phyloP scores from a whole-genome alignment of 2,329 filamentous ascomycete genomes.

The Neonectria neomacrospora region DNA sequence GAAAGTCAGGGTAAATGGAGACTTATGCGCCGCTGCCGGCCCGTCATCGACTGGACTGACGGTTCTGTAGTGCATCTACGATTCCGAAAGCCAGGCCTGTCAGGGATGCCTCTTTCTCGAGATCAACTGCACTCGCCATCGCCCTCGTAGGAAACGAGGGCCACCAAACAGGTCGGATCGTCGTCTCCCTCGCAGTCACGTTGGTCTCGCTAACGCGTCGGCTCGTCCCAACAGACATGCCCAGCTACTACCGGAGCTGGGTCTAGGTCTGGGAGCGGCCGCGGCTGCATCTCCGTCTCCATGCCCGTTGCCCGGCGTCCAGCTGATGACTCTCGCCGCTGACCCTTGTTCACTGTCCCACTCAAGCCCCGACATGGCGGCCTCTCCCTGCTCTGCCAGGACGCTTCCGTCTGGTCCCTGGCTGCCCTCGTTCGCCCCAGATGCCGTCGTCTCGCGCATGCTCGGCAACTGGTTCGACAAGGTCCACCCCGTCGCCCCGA shows the following conservation, averaged over 20 bases:
- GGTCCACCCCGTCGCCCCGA: conserved; percentile 50
- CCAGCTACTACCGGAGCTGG: neutral
- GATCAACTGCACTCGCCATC: conserved; percentile 35
- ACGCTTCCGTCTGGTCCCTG: conserved; percentile 18
- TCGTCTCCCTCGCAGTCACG: no score
- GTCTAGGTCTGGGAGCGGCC: neutral
- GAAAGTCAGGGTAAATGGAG: conserved; percentile 33
- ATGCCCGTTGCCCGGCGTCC: neutral
- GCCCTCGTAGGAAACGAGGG: conserved; percentile 37
- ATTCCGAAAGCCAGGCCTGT: conserved; percentile 19
- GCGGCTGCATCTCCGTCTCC: neutral
- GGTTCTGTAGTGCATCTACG: conserved; percentile 33
- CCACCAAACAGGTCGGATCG: conserved; percentile 35
- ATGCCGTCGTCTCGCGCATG: conserved; percentile 31
- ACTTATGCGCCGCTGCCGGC: no score
- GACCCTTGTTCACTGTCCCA: conserved; percentile 6
- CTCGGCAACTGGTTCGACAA: conserved; percentile 51
- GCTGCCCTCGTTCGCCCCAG: conserved; percentile 34
- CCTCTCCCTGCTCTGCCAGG: neutral
- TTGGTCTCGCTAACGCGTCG: neutral
- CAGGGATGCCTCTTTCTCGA: conserved; percentile 35
- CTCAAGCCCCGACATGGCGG: conserved; percentile 23
- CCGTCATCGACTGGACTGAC: neutral
- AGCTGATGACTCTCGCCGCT: conserved; percentile 15
- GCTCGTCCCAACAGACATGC: conserved; percentile 24